Percentiles rank a stretch among this genome's conserved stretches.
phyloP scores from a whole-genome alignment of 805 yeast genomes.

The Saccharomyces kudriavzevii region DNA sequence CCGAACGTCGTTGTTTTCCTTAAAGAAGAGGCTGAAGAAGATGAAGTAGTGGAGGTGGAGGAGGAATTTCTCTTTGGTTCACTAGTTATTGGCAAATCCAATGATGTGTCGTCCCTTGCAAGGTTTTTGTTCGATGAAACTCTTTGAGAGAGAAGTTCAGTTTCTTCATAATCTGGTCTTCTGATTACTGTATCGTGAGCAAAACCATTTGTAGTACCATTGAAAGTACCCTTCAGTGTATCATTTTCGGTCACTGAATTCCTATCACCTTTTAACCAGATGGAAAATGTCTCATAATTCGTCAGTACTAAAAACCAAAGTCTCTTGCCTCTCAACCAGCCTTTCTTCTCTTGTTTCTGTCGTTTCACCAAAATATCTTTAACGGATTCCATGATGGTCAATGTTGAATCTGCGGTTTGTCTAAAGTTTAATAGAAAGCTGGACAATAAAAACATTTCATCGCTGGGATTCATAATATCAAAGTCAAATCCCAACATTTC shows the following conservation, averaged over 20 bases:
- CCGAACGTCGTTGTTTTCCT: not conserved
- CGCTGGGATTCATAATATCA: constrained; percentile 36
- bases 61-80: not conserved
- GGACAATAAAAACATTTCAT: constrained; percentile 42
- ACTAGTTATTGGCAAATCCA: constrained; percentile 8
- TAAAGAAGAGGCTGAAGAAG: not conserved
- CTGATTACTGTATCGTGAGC: constrained; percentile 10
- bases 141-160: constrained; percentile 21
- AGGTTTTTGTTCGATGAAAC: constrained; percentile 2
- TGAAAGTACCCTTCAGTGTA: constrained; percentile 28
- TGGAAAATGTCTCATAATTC: constrained; percentile 29
- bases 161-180: constrained; percentile 25
- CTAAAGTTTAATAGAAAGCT: constrained; percentile 43
- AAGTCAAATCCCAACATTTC: constrained; percentile 23
- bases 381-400: constrained; percentile 28
- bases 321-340: constrained; percentile 31
- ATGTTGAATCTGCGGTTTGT: constrained; percentile 31
- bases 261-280: constrained; percentile 29
- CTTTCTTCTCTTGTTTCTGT: constrained; percentile 27
- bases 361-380: constrained; percentile 28
- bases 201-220: constrained; percentile 3
- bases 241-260: constrained; percentile 30
- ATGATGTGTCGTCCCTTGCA: not conserved
- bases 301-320: constrained; percentile 39
- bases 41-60: not conserved